Percentiles rank a stretch among this genome's conserved stretches.
These are phyloP conservation scores for Salix brachista DNA, from an alignment of 345 rosid species.

Conservation along the genomic window DNA sequence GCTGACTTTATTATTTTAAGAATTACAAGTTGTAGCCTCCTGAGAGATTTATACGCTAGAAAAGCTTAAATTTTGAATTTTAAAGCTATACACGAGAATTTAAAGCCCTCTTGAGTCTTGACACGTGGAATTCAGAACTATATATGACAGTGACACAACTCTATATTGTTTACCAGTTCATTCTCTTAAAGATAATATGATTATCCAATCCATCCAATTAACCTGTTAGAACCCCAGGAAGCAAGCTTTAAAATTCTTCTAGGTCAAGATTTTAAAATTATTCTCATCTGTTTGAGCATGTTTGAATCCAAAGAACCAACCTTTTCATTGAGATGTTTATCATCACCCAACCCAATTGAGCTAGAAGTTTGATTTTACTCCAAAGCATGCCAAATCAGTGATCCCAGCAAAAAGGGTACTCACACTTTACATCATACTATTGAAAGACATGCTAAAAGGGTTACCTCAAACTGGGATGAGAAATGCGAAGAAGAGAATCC, in stretches of 20 bases:
- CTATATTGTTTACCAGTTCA: no score
- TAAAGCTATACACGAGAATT: not conserved
- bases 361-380: not conserved
- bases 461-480: slow-evolving; percentile 19
- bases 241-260: no score
- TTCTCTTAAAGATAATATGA: no score
- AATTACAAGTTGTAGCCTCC: not conserved
- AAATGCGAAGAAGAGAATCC: slow-evolving; percentile 12
- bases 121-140: no score
- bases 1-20: not conserved
- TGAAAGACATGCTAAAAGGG: not conserved
- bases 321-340: not conserved
- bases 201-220: no score
- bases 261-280: not conserved
- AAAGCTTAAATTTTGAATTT: not conserved
- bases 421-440: not conserved
- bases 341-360: not conserved
- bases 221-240: no score
- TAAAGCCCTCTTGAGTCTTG: not conserved
- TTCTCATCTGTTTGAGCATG: no score
- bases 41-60: no score
- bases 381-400: not conserved
- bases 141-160: no score
- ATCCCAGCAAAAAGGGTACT: not conserved
- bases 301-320: not conserved